phyloP scores from a whole-genome alignment of 1,139 yeast species.

The Geotrichum australiense region DNA sequence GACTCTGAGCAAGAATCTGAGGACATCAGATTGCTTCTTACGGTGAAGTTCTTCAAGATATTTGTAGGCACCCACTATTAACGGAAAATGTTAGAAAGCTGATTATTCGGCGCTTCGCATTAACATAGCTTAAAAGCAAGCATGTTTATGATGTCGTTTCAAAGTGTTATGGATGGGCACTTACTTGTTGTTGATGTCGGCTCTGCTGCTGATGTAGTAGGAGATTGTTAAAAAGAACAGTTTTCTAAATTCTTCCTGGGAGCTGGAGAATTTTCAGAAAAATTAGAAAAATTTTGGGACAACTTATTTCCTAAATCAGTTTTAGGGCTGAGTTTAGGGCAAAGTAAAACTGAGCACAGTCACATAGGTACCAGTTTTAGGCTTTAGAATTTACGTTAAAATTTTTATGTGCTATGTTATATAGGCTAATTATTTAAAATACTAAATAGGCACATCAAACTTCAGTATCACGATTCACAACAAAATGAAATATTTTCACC shows the following conservation, averaged over 20 bases:
- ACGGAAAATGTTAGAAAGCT: not conserved
- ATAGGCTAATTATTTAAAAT: not conserved
- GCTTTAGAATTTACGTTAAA: not conserved
- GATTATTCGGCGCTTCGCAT: not conserved
- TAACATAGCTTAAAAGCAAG: not conserved
- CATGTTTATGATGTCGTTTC: not conserved
- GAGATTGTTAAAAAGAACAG: constrained; percentile 3
- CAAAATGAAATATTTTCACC: no score
- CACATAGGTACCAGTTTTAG: no score
- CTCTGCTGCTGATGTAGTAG: constrained; percentile 17
- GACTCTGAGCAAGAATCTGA: constrained; percentile 98
- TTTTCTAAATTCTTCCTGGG: constrained; percentile 1
- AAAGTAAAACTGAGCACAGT: not conserved
- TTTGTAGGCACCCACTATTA: constrained; percentile 97
- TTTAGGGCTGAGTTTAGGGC: not conserved
- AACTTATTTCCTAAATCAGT: not conserved
- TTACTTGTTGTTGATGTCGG: constrained; percentile 18
- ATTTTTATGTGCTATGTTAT: not conserved
- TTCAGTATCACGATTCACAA: not conserved
- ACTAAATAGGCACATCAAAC: not conserved
- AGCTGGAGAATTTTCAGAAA: not conserved
- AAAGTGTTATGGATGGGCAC: not conserved
- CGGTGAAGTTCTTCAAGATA: constrained; percentile 98
- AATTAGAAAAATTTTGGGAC: not conserved
- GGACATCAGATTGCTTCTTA: constrained; percentile 99